phyloP scores from a whole-genome alignment of 2,329 filamentous ascomycete species.

The Aspergillus melleus region DNA sequence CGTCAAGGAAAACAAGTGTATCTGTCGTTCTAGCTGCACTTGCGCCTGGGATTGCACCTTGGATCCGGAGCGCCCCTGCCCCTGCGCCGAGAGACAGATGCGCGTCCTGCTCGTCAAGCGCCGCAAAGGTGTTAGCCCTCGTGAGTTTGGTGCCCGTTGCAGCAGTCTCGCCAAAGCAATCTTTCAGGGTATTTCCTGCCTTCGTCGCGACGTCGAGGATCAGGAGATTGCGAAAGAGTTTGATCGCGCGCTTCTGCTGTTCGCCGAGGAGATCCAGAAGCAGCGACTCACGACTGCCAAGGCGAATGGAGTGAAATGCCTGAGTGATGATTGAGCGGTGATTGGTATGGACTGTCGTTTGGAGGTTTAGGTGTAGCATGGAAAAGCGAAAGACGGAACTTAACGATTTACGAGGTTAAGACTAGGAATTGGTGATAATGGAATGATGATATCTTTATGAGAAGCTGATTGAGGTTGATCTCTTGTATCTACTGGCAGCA shows the following conservation, averaged over 20 bases:
- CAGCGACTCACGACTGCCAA: slow-evolving; percentile 21
- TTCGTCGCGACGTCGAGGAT: slow-evolving; percentile 22
- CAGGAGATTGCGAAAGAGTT: slow-evolving; percentile 26
- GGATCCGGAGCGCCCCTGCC: slow-evolving; percentile 31
- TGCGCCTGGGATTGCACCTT: slow-evolving; percentile 37
- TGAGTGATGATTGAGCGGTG: neutral
- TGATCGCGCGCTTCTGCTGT: slow-evolving; percentile 23
- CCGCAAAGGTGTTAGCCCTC: slow-evolving; percentile 19
- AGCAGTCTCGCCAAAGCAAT: slow-evolving; percentile 29
- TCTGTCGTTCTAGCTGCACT: slow-evolving; percentile 34
- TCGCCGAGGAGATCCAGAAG: slow-evolving; percentile 32
- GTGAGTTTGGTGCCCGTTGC: slow-evolving; percentile 21
- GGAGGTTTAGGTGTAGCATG: neutral
- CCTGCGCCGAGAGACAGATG: slow-evolving; percentile 37
- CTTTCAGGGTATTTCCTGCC: slow-evolving; percentile 31
- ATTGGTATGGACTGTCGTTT: neutral
- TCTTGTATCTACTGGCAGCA: neutral
- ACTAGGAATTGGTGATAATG: neutral
- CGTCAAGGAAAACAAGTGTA: slow-evolving; percentile 35
- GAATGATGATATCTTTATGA: neutral
- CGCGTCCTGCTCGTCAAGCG: slow-evolving; percentile 29
- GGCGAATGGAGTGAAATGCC: neutral
- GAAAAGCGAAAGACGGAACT: too few species aligned
- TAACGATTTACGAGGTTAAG: neutral
- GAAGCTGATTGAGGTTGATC: neutral